Percentiles rank a stretch among this genome's conserved stretches.
Evolutionary conservation across 345 rosid genomes (phyloP).

Genomic region (Tarenaya hassleriana): DNA sequence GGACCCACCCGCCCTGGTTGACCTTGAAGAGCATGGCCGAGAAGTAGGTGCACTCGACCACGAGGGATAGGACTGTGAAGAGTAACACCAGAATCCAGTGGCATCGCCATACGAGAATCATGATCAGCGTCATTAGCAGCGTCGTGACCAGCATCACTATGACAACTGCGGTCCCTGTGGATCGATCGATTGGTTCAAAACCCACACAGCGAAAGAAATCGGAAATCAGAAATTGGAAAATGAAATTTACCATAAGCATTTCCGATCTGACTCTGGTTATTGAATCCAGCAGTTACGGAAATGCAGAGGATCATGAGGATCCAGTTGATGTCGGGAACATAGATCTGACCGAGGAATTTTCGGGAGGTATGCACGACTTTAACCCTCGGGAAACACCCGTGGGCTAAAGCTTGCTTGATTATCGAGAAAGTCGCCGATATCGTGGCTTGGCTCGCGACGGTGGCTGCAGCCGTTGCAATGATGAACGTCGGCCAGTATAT

Average conservation of each 20-base stretch:
- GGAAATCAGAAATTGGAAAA: no score
- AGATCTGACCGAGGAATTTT: constrained; percentile 72
- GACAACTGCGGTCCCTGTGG: constrained; percentile 71
- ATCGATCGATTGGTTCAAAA: no score
- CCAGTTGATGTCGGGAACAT: constrained; percentile 79
- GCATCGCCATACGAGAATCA: constrained; percentile 81
- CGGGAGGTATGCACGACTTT: constrained; percentile 79
- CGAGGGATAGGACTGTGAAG: constrained; percentile 45
- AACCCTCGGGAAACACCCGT: constrained; percentile 82
- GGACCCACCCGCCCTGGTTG: constrained; percentile 82
- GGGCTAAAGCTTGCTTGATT: constrained; percentile 80
- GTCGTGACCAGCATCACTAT: constrained; percentile 84
- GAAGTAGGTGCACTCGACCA: constrained; percentile 62
- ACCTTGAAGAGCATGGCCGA: constrained; percentile 64
- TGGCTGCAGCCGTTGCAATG: constrained; percentile 64
- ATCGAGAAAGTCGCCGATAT: constrained; percentile 85
- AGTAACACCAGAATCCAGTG: constrained; percentile 58
- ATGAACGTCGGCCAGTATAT: constrained; percentile 78
- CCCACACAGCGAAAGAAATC: no score
- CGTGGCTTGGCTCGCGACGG: constrained; percentile 80
- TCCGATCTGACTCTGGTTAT: constrained; percentile 75
- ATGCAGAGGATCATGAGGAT: constrained; percentile 82
- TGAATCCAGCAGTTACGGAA: constrained; percentile 55
- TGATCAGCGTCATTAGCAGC: constrained; percentile 53
- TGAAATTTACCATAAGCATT: constrained; percentile 58